Conservation (phyloP, 2,329 filamentous ascomycete species). For the Blastomyces emzantsi region DNA sequence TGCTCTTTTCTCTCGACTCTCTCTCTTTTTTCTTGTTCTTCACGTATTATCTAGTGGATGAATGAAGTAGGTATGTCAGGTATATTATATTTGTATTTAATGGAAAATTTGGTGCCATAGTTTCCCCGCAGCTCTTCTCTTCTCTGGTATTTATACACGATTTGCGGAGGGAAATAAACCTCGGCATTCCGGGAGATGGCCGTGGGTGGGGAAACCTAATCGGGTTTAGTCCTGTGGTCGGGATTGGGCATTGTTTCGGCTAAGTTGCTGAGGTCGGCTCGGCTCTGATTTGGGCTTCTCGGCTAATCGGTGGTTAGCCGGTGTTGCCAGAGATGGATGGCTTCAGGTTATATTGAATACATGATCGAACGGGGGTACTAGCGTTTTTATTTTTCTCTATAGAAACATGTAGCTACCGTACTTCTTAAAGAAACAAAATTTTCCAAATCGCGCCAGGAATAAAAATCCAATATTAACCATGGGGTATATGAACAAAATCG, state of each 20-base stretch:
- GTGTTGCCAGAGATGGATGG: neutral
- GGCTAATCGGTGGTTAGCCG: neutral
- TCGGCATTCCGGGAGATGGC: slow-evolving; percentile 2
- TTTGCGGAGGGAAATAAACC: neutral
- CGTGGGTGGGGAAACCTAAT: neutral
- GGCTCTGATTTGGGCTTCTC: neutral
- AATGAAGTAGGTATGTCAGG: neutral
- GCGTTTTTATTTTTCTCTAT: neutral
- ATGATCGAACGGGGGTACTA: too few species aligned
- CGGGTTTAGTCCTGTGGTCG: neutral
- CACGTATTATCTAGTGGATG: neutral
- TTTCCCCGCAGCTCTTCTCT: neutral
- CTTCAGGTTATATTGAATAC: too few species aligned
- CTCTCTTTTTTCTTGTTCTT: neutral
- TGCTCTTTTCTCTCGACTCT: neutral
- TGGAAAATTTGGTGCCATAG: neutral
- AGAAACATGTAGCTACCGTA: neutral
- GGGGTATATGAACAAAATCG: neutral
- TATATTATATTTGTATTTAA: neutral
- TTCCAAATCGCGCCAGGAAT: neutral
- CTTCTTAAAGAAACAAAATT: neutral
- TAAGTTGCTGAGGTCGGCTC: neutral
- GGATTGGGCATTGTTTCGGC: neutral
- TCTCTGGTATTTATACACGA: neutral
- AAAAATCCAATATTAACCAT: neutral